phyloP scores from a whole-genome alignment of 768 basidiomycete species.

The Lactarius sanguifluus region DNA sequence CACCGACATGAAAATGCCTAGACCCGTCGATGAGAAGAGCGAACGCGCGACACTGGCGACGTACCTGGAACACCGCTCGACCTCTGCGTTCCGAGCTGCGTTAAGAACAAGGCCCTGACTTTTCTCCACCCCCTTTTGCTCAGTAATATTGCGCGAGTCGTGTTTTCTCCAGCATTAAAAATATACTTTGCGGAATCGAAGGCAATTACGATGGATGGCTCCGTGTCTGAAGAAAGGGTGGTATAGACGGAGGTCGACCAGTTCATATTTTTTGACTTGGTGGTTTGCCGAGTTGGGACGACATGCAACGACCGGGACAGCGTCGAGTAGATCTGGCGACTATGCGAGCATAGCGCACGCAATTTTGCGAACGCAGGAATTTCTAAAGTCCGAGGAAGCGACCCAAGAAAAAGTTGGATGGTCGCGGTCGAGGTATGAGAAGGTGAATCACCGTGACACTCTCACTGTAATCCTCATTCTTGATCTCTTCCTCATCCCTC shows the following conservation, averaged over 20 bases:
- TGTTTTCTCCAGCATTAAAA: slow-evolving; percentile 86
- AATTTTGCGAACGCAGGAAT: slow-evolving; percentile 23
- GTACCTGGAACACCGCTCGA: slow-evolving; percentile 73
- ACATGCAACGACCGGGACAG: slow-evolving; percentile 13
- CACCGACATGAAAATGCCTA: slow-evolving; percentile 77
- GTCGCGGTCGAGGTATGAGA: neutral
- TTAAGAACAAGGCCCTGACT: slow-evolving; percentile 70
- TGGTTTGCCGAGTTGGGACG: neutral
- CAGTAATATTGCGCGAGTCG: slow-evolving; percentile 71
- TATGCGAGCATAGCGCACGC: slow-evolving; percentile 31
- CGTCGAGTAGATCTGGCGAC: slow-evolving; percentile 23
- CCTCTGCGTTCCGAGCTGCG: slow-evolving; percentile 59
- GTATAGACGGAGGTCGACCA: slow-evolving; percentile 67
- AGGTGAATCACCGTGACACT: too few relatives aligned
- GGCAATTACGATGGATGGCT: slow-evolving; percentile 69
- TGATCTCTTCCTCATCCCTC: too few relatives aligned
- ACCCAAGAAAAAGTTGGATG: neutral
- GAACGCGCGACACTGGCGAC: slow-evolving; percentile 23
- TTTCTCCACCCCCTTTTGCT: slow-evolving; percentile 64
- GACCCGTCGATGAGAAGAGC: neutral
- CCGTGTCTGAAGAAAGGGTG: slow-evolving; percentile 69
- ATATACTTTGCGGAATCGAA: slow-evolving; percentile 83
- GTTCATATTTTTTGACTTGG: slow-evolving; percentile 39
- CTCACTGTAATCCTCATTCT: too few relatives aligned
- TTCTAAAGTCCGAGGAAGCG: slow-evolving; percentile 11